Evolutionary conservation across 805 yeast genomes (phyloP).

Genomic region (Komagataella pseudopastoris): DNA sequence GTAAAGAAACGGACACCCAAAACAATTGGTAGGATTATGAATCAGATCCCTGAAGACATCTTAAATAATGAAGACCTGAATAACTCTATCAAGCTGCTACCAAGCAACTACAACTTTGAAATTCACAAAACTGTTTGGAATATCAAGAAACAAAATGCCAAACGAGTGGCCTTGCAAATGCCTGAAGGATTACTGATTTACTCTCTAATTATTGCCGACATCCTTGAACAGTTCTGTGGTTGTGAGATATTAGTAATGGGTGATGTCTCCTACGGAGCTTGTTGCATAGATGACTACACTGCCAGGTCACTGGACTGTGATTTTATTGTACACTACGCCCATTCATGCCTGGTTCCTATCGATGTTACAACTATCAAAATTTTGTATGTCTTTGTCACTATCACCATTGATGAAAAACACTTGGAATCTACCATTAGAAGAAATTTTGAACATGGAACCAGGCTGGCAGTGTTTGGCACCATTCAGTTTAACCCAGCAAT

Average conservation of each 20-base stretch:
- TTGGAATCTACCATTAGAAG: constrained; percentile 60
- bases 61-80: constrained; percentile 70
- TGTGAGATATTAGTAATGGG: constrained; percentile 94
- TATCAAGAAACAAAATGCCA: constrained; percentile 59
- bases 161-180: constrained; percentile 88
- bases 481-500: constrained; percentile 94
- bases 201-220: constrained; percentile 82
- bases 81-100: constrained; percentile 68
- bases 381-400: constrained; percentile 90
- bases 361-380: constrained; percentile 87
- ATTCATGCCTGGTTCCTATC: constrained; percentile 91
- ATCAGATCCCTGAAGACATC: constrained; percentile 84
- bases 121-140: constrained; percentile 95
- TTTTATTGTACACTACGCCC: constrained; percentile 92
- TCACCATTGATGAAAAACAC: constrained; percentile 75
- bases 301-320: constrained; percentile 91
- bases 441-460: constrained; percentile 51
- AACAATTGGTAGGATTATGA: constrained; percentile 47
- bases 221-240: constrained; percentile 77
- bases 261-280: constrained; percentile 96
- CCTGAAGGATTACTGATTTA: constrained; percentile 92
- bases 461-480: constrained; percentile 83
- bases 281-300: constrained; percentile 94
- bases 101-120: constrained; percentile 90
- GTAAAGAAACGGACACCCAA: constrained; percentile 13